phyloP scores from a whole-genome alignment of 306 rosid species.

The Oxytropis ochrocephala region DNA sequence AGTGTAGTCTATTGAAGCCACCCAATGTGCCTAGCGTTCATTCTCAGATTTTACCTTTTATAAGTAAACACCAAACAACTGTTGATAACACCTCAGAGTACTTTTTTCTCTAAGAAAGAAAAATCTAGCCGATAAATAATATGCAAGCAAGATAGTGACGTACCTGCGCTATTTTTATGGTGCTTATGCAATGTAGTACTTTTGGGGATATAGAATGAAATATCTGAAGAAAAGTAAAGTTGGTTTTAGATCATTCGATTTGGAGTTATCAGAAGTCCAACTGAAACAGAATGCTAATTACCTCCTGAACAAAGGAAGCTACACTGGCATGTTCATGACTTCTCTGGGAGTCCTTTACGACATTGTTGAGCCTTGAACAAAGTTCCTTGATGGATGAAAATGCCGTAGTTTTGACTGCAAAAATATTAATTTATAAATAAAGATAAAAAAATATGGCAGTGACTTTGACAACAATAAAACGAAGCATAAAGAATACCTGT shows the following conservation, averaged over 20 bases:
- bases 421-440: constrained; percentile 7
- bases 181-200: constrained; percentile 61
- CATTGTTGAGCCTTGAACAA: constrained; percentile 53
- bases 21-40: too few species aligned
- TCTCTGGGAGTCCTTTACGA: constrained; percentile 37
- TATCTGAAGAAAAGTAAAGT: constrained; percentile 42
- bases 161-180: constrained; percentile 89
- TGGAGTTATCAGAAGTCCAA: constrained; percentile 7
- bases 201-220: constrained; percentile 52
- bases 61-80: background rate
- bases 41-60: too few species aligned
- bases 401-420: constrained; percentile 73
- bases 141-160: constrained; percentile 16
- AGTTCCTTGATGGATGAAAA: constrained; percentile 68
- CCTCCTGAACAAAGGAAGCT: constrained; percentile 63
- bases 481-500: constrained; percentile 50
- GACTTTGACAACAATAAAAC: background rate
- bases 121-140: background rate
- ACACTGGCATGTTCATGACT: constrained; percentile 27
- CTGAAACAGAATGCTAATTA: constrained; percentile 25
- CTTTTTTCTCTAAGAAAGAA: background rate
- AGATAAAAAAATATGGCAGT: background rate
- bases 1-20: too few species aligned
- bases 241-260: constrained; percentile 17
- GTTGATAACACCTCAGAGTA: background rate